These are phyloP conservation scores for Hymenotorrendiella dingleyae DNA, from an alignment of 2,329 filamentous ascomycete species.

Conservation along the genomic window DNA sequence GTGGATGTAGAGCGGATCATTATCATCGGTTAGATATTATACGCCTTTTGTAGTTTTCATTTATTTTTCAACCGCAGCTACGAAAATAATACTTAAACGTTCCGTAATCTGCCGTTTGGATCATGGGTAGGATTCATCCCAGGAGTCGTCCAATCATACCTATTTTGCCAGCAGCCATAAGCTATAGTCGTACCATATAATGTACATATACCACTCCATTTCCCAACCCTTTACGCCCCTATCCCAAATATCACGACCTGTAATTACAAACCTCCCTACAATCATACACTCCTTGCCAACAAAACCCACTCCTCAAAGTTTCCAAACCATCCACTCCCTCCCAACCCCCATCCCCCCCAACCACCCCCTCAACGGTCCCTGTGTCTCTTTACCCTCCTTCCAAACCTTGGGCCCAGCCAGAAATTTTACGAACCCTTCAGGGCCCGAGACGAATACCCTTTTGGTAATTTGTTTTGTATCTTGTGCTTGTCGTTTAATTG, in stretches of 20 bases:
- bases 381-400: conserved; percentile 64
- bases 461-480: conserved; percentile 36
- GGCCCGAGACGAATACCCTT: conserved; percentile 80
- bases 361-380: conserved; percentile 68
- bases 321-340: conserved; percentile 34
- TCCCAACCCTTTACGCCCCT: neutral
- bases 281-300: too few species aligned
- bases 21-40: too few species aligned
- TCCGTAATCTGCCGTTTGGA: too few species aligned
- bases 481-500: conserved; percentile 23
- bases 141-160: too few species aligned
- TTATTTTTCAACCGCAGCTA: too few species aligned
- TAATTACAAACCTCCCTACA: neutral
- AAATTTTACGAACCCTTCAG: conserved; percentile 79
- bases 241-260: neutral
- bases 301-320: conserved; percentile 26
- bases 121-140: too few species aligned
- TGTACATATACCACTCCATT: too few species aligned
- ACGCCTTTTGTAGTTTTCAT: too few species aligned
- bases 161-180: too few species aligned
- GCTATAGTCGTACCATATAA: too few species aligned
- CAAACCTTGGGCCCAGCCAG: conserved; percentile 78
- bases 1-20: too few species aligned
- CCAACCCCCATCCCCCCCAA: conserved; percentile 46
- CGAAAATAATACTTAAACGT: too few species aligned